A percentile compares a stretch with the other conserved stretches of the same genome.
phyloP scores from a whole-genome alignment of 176 grass and related monocot genomes.

The Avena insularis region DNA sequence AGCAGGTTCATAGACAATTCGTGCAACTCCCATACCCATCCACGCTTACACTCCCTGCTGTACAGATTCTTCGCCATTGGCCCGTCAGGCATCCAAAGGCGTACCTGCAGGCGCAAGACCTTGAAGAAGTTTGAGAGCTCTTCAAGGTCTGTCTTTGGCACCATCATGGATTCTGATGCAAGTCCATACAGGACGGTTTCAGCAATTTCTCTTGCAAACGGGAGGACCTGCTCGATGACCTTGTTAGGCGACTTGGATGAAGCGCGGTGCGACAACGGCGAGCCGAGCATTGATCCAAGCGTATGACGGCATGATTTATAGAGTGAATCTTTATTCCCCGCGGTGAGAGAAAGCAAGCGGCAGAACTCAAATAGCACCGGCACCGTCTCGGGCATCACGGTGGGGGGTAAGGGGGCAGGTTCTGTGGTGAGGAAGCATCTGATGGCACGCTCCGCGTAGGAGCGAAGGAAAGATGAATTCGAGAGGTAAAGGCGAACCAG shows the following conservation, averaged over 20 bases:
- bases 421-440: constrained; percentile 59
- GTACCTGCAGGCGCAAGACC: constrained; percentile 56
- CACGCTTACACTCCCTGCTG: constrained; percentile 56
- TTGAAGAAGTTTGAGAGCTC: constrained; percentile 86
- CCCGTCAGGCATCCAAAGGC: constrained; percentile 46
- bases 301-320: constrained; percentile 64
- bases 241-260: constrained; percentile 47
- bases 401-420: constrained; percentile 39
- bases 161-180: constrained; percentile 54
- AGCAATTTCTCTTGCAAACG: constrained; percentile 65
- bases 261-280: constrained; percentile 14
- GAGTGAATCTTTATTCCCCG: constrained; percentile 58
- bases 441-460: constrained; percentile 61
- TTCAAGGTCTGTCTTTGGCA: constrained; percentile 53
- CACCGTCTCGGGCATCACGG: constrained; percentile 43
- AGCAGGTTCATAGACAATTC: constrained; percentile 63
- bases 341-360: constrained; percentile 51
- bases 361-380: constrained; percentile 80
- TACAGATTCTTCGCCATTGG: constrained; percentile 60
- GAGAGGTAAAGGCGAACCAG: constrained; percentile 86
- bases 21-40: constrained; percentile 68
- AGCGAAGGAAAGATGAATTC: neutral
- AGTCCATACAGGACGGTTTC: constrained; percentile 58
- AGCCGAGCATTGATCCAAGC: constrained; percentile 61
- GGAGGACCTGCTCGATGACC: constrained; percentile 68